Conservation (phyloP, 768 basidiomycete species). For the Hemileccinum rubropunctum region DNA sequence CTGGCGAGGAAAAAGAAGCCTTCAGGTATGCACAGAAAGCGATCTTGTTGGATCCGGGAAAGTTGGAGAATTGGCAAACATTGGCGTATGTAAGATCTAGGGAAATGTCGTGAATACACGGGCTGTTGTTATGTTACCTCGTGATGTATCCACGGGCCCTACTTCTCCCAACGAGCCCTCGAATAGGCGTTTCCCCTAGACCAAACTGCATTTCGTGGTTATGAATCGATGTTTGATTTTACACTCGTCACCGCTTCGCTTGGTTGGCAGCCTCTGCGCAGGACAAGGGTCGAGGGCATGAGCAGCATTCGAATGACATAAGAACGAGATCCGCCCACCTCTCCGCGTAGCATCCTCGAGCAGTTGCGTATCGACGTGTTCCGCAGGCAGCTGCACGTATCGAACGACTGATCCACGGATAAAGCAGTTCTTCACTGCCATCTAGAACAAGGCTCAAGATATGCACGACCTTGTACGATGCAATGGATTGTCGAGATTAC, state of each 20-base stretch:
- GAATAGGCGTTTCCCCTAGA: background rate
- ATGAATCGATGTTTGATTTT: too few species aligned
- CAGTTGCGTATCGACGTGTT: constrained; percentile 92
- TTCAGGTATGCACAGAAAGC: constrained; percentile 56
- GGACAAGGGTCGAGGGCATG: background rate
- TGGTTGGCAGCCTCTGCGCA: constrained; percentile 42
- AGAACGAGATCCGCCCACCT: constrained; percentile 49
- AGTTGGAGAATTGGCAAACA: constrained; percentile 52
- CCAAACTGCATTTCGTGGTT: background rate
- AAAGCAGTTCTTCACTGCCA: constrained; percentile 99
- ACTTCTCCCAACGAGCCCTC: background rate
- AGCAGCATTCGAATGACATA: background rate
- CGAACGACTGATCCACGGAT: constrained; percentile 98
- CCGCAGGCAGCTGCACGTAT: constrained; percentile 91
- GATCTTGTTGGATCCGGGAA: constrained; percentile 53
- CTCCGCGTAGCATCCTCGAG: constrained; percentile 95
- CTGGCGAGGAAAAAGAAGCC: constrained; percentile 34
- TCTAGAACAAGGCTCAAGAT: constrained; percentile 44
- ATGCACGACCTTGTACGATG: background rate
- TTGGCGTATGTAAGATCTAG: constrained; percentile 51
- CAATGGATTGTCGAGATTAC: constrained; percentile 36
- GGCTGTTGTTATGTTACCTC: background rate
- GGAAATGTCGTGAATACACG: constrained; percentile 21
- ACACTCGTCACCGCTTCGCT: constrained; percentile 33
- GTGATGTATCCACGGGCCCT: background rate